Evolutionary conservation across 345 rosid species (phyloP).

Genomic region (Mallotus nudiflorus): DNA sequence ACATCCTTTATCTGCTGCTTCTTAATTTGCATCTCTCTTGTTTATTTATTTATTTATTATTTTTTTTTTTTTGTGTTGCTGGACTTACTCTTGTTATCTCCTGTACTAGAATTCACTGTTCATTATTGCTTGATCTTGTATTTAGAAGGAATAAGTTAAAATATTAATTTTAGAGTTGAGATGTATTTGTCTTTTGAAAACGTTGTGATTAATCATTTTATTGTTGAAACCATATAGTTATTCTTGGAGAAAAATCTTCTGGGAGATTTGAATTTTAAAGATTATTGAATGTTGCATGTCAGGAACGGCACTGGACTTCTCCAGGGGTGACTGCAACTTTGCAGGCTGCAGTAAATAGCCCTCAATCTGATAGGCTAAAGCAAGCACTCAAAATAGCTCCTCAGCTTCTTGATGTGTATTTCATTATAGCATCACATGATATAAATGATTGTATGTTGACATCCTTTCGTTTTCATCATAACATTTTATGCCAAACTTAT

Average conservation of each 20-base stretch:
- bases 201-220: neutral
- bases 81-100: neutral
- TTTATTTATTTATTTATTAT: too few relatives aligned
- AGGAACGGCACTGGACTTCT: slow-evolving; percentile 87
- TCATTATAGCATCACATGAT: slow-evolving; percentile 63
- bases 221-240: neutral
- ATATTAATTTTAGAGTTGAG: neutral
- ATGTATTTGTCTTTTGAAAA: neutral
- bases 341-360: slow-evolving; percentile 69
- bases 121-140: neutral
- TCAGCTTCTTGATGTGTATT: slow-evolving; percentile 72
- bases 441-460: slow-evolving; percentile 73
- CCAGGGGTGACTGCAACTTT: slow-evolving; percentile 68
- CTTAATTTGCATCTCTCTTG: neutral
- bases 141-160: neutral
- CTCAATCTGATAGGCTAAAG: slow-evolving; percentile 72
- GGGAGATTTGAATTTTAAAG: neutral
- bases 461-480: slow-evolving; percentile 8
- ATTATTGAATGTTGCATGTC: slow-evolving; percentile 30
- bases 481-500: neutral
- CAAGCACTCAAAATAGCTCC: slow-evolving; percentile 71
- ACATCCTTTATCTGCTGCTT: too few relatives aligned
- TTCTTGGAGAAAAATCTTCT: neutral
- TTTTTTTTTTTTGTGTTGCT: neutral
- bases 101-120: neutral